Evolutionary conservation across 2,329 filamentous ascomycete genomes (phyloP), one percentile per base, ranked within the genome.

Genomic region (Colletotrichum musicola): DNA sequence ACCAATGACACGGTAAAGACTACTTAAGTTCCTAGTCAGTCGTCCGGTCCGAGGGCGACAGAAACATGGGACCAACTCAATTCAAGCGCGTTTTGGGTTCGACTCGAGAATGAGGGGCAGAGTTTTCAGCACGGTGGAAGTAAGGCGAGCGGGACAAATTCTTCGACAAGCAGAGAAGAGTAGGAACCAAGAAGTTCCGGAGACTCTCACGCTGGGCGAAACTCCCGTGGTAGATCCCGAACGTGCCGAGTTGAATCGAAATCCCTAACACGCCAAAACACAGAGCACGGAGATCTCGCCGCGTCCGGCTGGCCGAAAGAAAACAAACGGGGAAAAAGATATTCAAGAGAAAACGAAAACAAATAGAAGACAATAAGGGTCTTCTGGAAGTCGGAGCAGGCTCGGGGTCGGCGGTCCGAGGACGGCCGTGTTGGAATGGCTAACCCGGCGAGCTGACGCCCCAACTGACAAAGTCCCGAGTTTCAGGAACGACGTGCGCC

Each of bases 51-150:
- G 18, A 47, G 9, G 18, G 16, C 49, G 22, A 20, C n/a, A 49
- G 14, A 35, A 63, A 38, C 16, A 60, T 57, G 62, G 66, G 66
- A 56, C 44, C 66, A 69, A 69, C 66, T 61, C 66, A 66, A 66
- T 66, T 61, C 55, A 44, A 5, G 27, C 62, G 49, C 20, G 25
- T 44, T 35, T 35, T 20, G 30, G 50, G 46, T 35, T 53, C 14
- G n/a, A 42, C 38, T 44, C 44, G 46, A 46, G n/a, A 10, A 40
- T 20, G 9, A 47, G 12, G 10, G 10, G 5, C 22, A 27, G 20
- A 10, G 42, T 46, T 46, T 51, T 18, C 9, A 42, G 57, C 18
- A 68, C 16, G 47, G 30, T 18, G 20, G 18, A 64, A 64, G 55
- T 12, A 60, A 51, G 66, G 62, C 66, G 62, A 18, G n/a, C 30